Evolutionary conservation across 108 stramenopile genomes (phyloP), one percentile per base, ranked within the genome.

Genomic region (Pseudonitzschia multiseries): DNA sequence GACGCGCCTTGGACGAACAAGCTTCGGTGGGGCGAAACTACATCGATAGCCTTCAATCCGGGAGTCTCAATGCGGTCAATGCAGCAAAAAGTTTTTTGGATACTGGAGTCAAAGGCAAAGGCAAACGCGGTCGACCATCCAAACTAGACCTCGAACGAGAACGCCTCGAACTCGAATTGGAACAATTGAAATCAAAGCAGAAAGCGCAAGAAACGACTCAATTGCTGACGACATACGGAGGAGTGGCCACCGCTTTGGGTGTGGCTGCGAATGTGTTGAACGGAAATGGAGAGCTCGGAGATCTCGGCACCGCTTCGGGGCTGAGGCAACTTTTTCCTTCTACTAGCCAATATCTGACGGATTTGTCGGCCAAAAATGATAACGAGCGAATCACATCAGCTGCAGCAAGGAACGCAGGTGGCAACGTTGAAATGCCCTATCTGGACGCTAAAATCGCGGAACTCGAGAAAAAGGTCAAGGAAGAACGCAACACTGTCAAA

Each of bases 121-220:
- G 36, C 22, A 42, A 42, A 36, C 32, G 40, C 17, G 22, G 42
- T 8, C 33, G 18, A 40, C 64, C 24, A 65, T 65, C 64, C 21
- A 65, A 22, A 40, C 42, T 65, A 17, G 64, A 65, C 36, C 36
- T 65, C 36, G 64, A 65, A 65, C 17, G 64, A 43, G 64, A 65
- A 42, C 42, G 36, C 17, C 42, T 65, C 22, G 64, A 65, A 42
- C 40, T 22, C 22, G 64, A 65, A 42, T 40, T 65, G 8, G 64
- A 65, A 40, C 28, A 41, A 41, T 43, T 65, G 41, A 65, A 22
- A 65, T 43, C 41, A 20, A 18, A 6, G 40, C 64, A 65, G 18
- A 41, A 65, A 43, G 32, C 42, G 22, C 28, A 65, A 65, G 64
- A 41, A 3, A 42, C 36, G n/a, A 65, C 64, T 17, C 32, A 8